phyloP scores from a whole-genome alignment of 305 asterid genomes.

The Solanum chacoense region DNA sequence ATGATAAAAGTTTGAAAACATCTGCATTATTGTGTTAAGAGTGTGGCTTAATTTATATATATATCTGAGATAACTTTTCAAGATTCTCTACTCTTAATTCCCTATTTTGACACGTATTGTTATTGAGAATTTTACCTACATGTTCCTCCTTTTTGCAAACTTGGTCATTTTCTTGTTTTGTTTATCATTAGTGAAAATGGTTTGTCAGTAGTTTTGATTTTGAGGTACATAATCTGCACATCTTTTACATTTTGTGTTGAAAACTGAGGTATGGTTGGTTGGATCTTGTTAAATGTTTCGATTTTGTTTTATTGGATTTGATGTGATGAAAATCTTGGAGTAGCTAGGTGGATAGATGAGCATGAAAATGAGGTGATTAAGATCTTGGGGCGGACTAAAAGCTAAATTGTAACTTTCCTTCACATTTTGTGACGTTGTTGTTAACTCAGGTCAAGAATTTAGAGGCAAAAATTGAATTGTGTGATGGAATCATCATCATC shows the following conservation, averaged over 20 bases:
- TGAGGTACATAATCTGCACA: background rate
- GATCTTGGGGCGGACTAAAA: background rate
- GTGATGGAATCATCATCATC: slow-evolving; percentile 51
- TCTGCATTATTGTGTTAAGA: background rate
- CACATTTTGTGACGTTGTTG: background rate
- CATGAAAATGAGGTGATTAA: background rate
- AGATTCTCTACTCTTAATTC: background rate
- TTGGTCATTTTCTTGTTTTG: background rate
- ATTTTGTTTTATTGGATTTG: background rate
- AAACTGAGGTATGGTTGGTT: background rate
- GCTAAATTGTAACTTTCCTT: slow-evolving; percentile 1
- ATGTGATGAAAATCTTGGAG: background rate
- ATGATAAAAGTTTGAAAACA: background rate
- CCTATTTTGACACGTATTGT: background rate
- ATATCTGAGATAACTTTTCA: background rate
- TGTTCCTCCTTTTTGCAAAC: background rate
- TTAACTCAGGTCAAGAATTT: slow-evolving; percentile 8
- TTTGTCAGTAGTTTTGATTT: background rate
- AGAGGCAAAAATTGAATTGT: background rate
- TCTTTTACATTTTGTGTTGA: background rate
- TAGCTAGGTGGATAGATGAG: slow-evolving; percentile 8
- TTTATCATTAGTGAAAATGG: background rate
- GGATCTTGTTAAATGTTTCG: background rate
- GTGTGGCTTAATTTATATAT: background rate
- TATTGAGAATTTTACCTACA: background rate